Base-by-base conservation (phyloP, 768 basidiomycete species). In the Russula compacta region DNA sequence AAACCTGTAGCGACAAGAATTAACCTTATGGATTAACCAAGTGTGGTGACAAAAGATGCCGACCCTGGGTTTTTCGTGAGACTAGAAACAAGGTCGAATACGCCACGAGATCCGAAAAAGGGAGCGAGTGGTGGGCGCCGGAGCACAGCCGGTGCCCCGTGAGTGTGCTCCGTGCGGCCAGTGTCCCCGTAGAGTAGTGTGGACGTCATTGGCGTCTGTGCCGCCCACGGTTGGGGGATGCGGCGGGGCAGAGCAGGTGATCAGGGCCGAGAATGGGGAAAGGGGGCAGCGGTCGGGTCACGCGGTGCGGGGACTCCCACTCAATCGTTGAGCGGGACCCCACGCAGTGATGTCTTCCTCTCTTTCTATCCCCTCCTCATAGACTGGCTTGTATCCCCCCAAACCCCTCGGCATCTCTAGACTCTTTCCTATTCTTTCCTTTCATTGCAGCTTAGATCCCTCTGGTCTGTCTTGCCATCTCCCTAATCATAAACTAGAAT, bases 371-470 rank as follows among this genome's bases (percentile, higher is more conserved):
- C 43, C 57, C 47, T 60, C 52, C 39, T 48, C 56, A 63, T 63
- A 63, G 61, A 63, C 61, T 53, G 56, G 32, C 56, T 53, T 40
- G 56, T 40, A 53, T 63, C 61, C 46, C 52, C 7, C 44, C 29
- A n/a, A 39, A 14, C 51, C 10, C 15, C 14, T 19, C 32, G 14
- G 44, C 52, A 17, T 54, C 39, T 46, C 61, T 63, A 63, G 61
- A 63, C 7, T 48, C 40, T 54, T 60, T 60, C 51, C 48, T 44
- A 58, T 63, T 58, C 39, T 58, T 61, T 49, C 35, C 55, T 44
- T 57, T 57, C 36, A 49, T 52, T 21, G 17, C 60, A 50, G 48
- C 29, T 53, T 63, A 63, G 61, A 63, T 48, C 52, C 57, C 51
- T 6, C 39, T 53, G 39, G 61, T 63, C 9, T 9, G 44, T 53